These are phyloP conservation scores for Luvunga scandens DNA, from an alignment of 345 rosid genomes.

Conservation along the genomic window DNA sequence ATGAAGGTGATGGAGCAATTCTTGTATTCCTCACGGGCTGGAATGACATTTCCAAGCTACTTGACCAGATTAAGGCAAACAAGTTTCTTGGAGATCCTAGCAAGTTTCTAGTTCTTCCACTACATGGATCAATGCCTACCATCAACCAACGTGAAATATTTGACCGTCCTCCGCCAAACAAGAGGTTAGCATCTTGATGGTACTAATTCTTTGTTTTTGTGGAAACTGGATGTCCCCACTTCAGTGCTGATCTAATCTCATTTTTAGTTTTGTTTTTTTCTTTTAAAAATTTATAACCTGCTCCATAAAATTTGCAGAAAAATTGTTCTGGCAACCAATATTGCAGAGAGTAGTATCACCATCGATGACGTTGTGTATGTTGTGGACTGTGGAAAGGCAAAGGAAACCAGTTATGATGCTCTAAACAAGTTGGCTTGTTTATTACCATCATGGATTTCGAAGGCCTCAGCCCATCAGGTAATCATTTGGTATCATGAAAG, in stretches of 20 bases:
- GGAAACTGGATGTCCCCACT: neutral
- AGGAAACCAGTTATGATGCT: constrained; percentile 98
- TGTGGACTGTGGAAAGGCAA: constrained; percentile 95
- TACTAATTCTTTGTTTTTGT: constrained; percentile 7
- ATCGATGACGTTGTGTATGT: constrained; percentile 97
- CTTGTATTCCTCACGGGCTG: constrained; percentile 96
- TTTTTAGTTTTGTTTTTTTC: neutral
- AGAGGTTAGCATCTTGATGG: constrained; percentile 41
- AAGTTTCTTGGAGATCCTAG: constrained; percentile 68
- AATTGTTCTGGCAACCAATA: constrained; percentile 90
- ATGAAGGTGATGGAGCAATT: constrained; percentile 86
- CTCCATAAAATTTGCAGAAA: constrained; percentile 50
- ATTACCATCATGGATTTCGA: constrained; percentile 94
- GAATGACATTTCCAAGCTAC: constrained; percentile 93
- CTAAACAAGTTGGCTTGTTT: constrained; percentile 94
- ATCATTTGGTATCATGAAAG: constrained; percentile 13
- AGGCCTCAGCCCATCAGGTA: constrained; percentile 97
- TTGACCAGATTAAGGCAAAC: constrained; percentile 71
- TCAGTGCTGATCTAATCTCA: neutral
- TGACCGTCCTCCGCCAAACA: constrained; percentile 72
- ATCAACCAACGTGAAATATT: constrained; percentile 85
- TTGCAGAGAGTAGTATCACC: constrained; percentile 98
- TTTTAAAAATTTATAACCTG: neutral
- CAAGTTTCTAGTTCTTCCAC: constrained; percentile 80
- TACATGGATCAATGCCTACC: constrained; percentile 97